Evolutionary conservation across 1,139 yeast genomes (phyloP), one percentile per base, ranked within the genome.

Genomic region (Nakaseomyces kungkrabaensis): DNA sequence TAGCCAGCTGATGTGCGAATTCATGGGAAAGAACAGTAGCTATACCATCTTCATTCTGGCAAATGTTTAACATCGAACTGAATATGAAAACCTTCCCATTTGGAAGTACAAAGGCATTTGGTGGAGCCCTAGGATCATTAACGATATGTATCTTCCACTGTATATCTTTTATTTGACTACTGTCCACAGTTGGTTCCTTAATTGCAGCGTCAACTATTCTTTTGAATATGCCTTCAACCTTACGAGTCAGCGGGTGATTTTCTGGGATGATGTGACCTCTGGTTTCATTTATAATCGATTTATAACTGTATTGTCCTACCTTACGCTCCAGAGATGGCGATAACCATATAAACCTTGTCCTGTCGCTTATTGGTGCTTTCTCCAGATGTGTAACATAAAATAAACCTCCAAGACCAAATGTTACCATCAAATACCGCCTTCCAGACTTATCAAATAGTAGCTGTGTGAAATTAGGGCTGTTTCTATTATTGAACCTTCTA

Each of bases 11-110:
- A 68, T 92, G 97, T 0, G 96, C 89, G 49, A 90, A 77, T 61
- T 94, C 99, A 64, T 92, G 99, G 0, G 96, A 75, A 43, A 92
- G 71, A 1, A 94, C 96, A 0, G 97, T 89, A 11, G 98, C 98
- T 43, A 94, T 69, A 1, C 97, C 97, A 62, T 88, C 94, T 50
- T 88, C 94, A 62, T 87, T 81, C 38, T 72, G 70, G 63, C 96
- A 85, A 36, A 92, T 79, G 1, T 88, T 85, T 49, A 92, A 67
- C 48, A 94, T 87, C 22, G 87, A 80, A 47, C 84, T 75, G 61
- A 87, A 87, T 22, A 92, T 88, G 68, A 92, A 92, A 43, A 94
- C 95, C 67, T 90, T 90, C 10, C 98, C 98, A 52, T 94, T 92
- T 25, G 97, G 97, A 48, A 92, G 72, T 29, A 92, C 96, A 68